Conservation (phyloP, 208 protist genomes). For the Acanthamoeba divionensis region DNA sequence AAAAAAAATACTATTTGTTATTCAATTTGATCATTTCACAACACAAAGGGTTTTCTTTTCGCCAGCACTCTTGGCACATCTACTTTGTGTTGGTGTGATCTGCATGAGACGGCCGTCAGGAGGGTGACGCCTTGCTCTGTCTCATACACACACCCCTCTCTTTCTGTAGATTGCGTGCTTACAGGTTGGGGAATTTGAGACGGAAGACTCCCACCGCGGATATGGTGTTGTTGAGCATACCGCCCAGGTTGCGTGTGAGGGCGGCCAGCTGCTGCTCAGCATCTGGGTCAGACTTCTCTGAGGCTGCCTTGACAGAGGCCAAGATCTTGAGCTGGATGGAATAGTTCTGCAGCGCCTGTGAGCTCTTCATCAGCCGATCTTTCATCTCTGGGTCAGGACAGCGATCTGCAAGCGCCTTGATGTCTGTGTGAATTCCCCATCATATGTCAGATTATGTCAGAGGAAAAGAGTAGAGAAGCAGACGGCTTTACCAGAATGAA, state of each 20-base stretch:
- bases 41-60: too few relatives aligned
- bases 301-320: slow-evolving; percentile 67
- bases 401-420: slow-evolving; percentile 60
- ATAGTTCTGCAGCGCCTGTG: slow-evolving; percentile 67
- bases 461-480: too few relatives aligned
- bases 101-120: too few relatives aligned
- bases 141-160: too few relatives aligned
- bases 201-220: background rate
- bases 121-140: too few relatives aligned
- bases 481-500: background rate
- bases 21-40: too few relatives aligned
- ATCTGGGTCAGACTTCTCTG: slow-evolving; percentile 55
- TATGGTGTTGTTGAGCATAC: slow-evolving; percentile 45
- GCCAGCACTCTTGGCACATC: too few relatives aligned
- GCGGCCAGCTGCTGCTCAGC: slow-evolving; percentile 66
- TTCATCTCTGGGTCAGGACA: slow-evolving; percentile 69
- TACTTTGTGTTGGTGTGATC: too few relatives aligned
- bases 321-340: slow-evolving; percentile 74
- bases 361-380: slow-evolving; percentile 59
- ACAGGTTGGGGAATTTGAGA: slow-evolving; percentile 30
- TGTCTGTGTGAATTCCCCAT: background rate
- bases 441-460: background rate
- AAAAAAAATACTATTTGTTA: too few relatives aligned
- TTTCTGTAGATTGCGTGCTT: too few relatives aligned
- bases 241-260: slow-evolving; percentile 46